Conservation (phyloP, 306 rosid species). For the Quillaja saponaria region DNA sequence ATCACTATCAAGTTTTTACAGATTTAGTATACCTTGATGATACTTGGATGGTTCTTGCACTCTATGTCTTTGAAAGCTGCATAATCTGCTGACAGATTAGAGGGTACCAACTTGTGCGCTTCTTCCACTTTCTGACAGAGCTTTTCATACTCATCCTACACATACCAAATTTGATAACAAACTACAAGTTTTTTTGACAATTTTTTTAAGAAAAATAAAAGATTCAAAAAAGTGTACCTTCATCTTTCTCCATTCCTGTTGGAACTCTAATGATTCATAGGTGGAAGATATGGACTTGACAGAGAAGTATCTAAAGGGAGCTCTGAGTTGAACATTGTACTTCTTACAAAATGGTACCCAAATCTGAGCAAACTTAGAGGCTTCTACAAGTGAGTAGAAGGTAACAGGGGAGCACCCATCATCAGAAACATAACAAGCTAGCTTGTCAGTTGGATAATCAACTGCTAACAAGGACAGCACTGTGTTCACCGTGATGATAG, state of each 20-base stretch:
- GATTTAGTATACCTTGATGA: constrained; percentile 51
- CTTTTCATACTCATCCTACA: constrained; percentile 55
- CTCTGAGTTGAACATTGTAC: constrained; percentile 48
- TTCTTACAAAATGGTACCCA: constrained; percentile 74
- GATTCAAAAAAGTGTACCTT: constrained; percentile 37
- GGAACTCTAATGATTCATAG: constrained; percentile 19
- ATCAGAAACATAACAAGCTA: constrained; percentile 76
- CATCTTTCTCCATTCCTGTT: constrained; percentile 41
- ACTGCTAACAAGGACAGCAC: constrained; percentile 66
- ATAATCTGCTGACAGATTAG: constrained; percentile 32
- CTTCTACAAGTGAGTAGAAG: constrained; percentile 56
- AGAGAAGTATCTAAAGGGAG: constrained; percentile 57
- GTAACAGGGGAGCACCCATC: constrained; percentile 61
- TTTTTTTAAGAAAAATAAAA: no score
- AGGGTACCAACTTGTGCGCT: no score
- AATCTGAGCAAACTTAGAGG: constrained; percentile 54
- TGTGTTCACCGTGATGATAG: constrained; percentile 60
- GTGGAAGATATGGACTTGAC: background rate
- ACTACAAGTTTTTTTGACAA: no score
- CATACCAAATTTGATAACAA: no score
- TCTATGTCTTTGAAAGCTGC: constrained; percentile 39
- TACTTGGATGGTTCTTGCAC: constrained; percentile 45
- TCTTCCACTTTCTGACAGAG: constrained; percentile 47
- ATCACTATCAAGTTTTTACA: no score
- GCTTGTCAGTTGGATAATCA: constrained; percentile 64